Percentiles rank a stretch among this genome's conserved stretches.
Conservation (phyloP, 2,329 filamentous ascomycete species). For the Xylariales sp. region DNA sequence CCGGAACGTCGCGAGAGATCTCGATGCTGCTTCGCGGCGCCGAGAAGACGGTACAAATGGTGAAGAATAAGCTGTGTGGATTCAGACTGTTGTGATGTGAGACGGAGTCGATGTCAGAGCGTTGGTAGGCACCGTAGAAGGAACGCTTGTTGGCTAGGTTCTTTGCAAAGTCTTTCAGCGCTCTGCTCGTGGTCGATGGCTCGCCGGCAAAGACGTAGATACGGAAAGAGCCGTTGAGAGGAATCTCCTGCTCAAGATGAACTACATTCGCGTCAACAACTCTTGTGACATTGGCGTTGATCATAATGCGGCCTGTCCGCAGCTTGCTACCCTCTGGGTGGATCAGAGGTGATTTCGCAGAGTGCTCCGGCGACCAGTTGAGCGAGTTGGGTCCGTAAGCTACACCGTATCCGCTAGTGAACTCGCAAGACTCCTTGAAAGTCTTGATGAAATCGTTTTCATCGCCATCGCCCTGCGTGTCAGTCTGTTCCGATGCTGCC, state of each 20-base stretch:
- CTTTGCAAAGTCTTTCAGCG: constrained; percentile 65
- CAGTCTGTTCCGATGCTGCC: constrained; percentile 56
- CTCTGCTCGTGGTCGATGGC: constrained; percentile 51
- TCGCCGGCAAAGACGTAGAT: constrained; percentile 81
- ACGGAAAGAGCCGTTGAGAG: constrained; percentile 81
- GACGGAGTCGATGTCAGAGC: constrained; percentile 56
- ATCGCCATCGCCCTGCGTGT: constrained; percentile 35
- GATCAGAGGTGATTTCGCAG: constrained; percentile 66
- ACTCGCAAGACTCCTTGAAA: constrained; percentile 88
- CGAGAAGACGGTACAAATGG: constrained; percentile 71
- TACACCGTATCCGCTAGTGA: constrained; percentile 89
- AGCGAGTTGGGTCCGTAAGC: constrained; percentile 76
- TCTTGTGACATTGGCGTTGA: constrained; percentile 76
- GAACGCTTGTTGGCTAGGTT: constrained; percentile 61
- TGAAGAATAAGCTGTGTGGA: constrained; percentile 79
- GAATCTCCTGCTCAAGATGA: constrained; percentile 84
- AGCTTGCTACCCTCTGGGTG: constrained; percentile 62
- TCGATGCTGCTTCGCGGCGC: constrained; percentile 64
- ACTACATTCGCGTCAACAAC: constrained; percentile 87
- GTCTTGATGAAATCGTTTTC: constrained; percentile 82
- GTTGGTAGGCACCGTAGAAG: constrained; percentile 66
- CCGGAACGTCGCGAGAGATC: constrained; percentile 66
- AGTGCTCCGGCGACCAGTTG: constrained; percentile 76
- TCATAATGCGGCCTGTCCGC: constrained; percentile 69
- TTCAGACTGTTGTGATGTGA: constrained; percentile 78